phyloP scores from a whole-genome alignment of 2,329 filamentous ascomycete species.

The Gliomastix tumulicola region DNA sequence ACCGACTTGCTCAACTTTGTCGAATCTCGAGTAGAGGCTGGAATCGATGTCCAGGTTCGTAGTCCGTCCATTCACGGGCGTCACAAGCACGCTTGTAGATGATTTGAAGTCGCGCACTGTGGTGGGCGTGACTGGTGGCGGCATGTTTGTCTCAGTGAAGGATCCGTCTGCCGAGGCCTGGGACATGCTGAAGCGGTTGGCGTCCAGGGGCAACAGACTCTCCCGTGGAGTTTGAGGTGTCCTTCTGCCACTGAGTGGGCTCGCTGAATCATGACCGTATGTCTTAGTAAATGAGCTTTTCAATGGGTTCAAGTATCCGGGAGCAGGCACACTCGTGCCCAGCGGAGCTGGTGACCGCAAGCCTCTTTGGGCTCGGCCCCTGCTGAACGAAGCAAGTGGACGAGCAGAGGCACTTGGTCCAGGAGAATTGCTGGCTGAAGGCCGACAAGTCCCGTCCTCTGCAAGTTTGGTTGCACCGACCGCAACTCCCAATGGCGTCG shows the following conservation, averaged over 20 bases:
- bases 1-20: constrained; percentile 72
- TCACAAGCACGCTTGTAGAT: constrained; percentile 51
- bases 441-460: no score
- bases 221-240: constrained; percentile 78
- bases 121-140: constrained; percentile 74
- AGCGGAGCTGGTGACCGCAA: no score
- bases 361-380: no score
- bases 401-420: no score
- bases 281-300: constrained; percentile 43
- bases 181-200: constrained; percentile 78
- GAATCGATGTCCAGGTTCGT: constrained; percentile 66
- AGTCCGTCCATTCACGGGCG: constrained; percentile 62
- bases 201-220: constrained; percentile 66
- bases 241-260: constrained; percentile 50
- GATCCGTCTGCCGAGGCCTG: constrained; percentile 34
- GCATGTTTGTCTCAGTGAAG: constrained; percentile 23
- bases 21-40: constrained; percentile 67
- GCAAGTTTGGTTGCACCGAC: no score
- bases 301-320: no score
- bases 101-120: constrained; percentile 43
- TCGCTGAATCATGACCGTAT: constrained; percentile 44
- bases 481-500: not conserved
- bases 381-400: no score
- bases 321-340: no score
- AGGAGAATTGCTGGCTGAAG: no score